These are phyloP conservation scores for Wickerhamia fluorescens DNA, from an alignment of 805 yeast species.

Conservation along the genomic window DNA sequence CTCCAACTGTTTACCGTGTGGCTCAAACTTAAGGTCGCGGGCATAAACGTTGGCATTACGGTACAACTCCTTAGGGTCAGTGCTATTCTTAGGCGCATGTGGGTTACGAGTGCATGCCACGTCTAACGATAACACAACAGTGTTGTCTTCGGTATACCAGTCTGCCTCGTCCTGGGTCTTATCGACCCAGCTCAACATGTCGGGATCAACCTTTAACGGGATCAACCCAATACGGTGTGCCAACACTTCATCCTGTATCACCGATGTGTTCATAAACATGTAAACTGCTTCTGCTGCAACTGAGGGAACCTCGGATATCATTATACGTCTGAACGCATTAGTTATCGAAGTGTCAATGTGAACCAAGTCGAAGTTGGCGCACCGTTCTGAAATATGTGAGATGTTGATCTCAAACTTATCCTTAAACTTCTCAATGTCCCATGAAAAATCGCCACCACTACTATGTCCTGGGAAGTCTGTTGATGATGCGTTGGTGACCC, in stretches of 20 bases:
- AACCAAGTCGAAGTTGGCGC: slow-evolving; percentile 79
- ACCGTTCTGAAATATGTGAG: slow-evolving; percentile 55
- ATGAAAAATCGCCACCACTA: slow-evolving; percentile 56
- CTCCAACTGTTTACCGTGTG: slow-evolving; percentile 82
- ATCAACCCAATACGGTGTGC: slow-evolving; percentile 92
- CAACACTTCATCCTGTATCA: slow-evolving; percentile 93
- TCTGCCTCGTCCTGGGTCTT: slow-evolving; percentile 51
- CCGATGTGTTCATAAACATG: slow-evolving; percentile 90
- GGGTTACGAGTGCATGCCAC: slow-evolving; percentile 82
- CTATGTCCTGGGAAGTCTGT: slow-evolving; percentile 90
- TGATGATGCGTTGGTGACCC: slow-evolving; percentile 83
- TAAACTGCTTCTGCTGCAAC: slow-evolving; percentile 92
- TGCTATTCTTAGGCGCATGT: slow-evolving; percentile 67
- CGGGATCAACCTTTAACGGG: slow-evolving; percentile 90
- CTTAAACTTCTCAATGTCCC: slow-evolving; percentile 81
- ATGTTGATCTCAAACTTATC: slow-evolving; percentile 60
- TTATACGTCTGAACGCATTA: slow-evolving; percentile 93
- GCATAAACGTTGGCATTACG: slow-evolving; percentile 86
- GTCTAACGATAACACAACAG: slow-evolving; percentile 75
- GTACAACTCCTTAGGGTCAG: slow-evolving; percentile 78
- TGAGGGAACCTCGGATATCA: slow-evolving; percentile 94
- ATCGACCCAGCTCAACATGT: slow-evolving; percentile 78
- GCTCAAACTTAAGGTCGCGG: slow-evolving; percentile 79
- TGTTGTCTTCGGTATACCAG: slow-evolving; percentile 79
- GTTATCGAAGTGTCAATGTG: slow-evolving; percentile 89